Percentiles rank a stretch among this genome's conserved stretches.
Evolutionary conservation across 1,139 yeast genomes (phyloP).

Genomic region (Saccharomycopsis crataegensis): DNA sequence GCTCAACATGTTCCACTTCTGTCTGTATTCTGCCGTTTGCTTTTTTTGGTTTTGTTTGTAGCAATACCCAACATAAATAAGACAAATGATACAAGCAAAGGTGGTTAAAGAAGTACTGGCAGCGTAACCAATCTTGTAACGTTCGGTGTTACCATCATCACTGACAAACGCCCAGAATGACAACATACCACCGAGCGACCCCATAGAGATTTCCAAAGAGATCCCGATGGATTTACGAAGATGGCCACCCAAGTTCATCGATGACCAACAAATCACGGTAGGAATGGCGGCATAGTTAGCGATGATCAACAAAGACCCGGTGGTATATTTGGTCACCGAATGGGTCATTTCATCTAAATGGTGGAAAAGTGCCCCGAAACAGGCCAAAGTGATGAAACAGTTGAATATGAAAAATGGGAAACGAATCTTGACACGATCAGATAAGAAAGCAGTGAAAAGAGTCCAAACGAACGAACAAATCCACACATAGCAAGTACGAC

Average conservation of each 20-base stretch:
- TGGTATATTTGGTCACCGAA: slow-evolving; percentile 45
- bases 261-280: slow-evolving; percentile 6
- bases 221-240: slow-evolving; percentile 8
- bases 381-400: slow-evolving; percentile 20
- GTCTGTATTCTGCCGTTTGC: slow-evolving; percentile 24
- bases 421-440: slow-evolving; percentile 41
- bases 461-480: slow-evolving; percentile 50
- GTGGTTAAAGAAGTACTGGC: neutral
- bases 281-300: slow-evolving; percentile 38
- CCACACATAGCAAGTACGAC: slow-evolving; percentile 60
- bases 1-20: slow-evolving; percentile 32
- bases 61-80: neutral
- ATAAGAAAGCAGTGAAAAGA: slow-evolving; percentile 35
- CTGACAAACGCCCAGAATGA: slow-evolving; percentile 3
- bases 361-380: neutral
- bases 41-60: slow-evolving; percentile 32
- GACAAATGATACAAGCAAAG: neutral
- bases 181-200: slow-evolving; percentile 3
- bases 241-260: slow-evolving; percentile 12
- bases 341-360: neutral
- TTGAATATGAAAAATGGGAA: slow-evolving; percentile 38
- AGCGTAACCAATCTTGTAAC: slow-evolving; percentile 19
- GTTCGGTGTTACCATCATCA: slow-evolving; percentile 37
- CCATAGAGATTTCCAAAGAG: slow-evolving; percentile 5
- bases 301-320: slow-evolving; percentile 50